Evolutionary conservation across 1,284 basidiomycete genomes (phyloP).

Genomic region (Trametes sp.): DNA sequence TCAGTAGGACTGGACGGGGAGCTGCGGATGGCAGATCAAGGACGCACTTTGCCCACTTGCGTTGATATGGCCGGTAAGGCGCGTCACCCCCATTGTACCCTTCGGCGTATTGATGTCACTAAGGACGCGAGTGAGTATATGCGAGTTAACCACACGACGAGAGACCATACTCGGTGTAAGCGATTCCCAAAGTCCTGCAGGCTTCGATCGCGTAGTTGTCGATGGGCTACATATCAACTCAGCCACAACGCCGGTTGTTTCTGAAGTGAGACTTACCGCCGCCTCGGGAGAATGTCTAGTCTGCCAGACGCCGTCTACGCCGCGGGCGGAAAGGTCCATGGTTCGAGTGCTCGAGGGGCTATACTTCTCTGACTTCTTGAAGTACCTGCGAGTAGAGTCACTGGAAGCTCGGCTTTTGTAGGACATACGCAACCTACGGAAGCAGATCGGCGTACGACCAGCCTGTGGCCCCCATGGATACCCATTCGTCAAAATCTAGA

Average conservation of each 20-base stretch:
- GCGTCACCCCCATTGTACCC: conserved; percentile 37
- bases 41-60: conserved; percentile 42
- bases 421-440: no score
- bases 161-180: conserved; percentile 33
- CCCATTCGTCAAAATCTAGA: conserved; percentile 50
- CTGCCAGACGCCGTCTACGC: conserved; percentile 33
- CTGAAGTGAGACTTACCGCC: conserved; percentile 5
- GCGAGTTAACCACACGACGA: not conserved
- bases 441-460: conserved; percentile 45
- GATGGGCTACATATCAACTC: conserved; percentile 12
- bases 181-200: conserved; percentile 33
- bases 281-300: conserved; percentile 25
- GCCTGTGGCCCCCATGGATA: conserved; percentile 41
- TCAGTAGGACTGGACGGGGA: no score
- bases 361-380: conserved; percentile 41
- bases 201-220: conserved; percentile 21
- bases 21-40: no score
- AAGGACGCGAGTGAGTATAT: not conserved
- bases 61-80: conserved; percentile 39
- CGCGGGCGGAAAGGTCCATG: conserved; percentile 15
- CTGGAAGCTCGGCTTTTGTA: not conserved
- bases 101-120: conserved; percentile 42
- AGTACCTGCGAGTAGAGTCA: conserved; percentile 35
- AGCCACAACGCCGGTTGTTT: not conserved
- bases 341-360: conserved; percentile 23